Percentiles rank a stretch among this genome's conserved stretches.
phyloP scores from a whole-genome alignment of 2,329 filamentous ascomycete genomes.

The Calonectria leucothoes region DNA sequence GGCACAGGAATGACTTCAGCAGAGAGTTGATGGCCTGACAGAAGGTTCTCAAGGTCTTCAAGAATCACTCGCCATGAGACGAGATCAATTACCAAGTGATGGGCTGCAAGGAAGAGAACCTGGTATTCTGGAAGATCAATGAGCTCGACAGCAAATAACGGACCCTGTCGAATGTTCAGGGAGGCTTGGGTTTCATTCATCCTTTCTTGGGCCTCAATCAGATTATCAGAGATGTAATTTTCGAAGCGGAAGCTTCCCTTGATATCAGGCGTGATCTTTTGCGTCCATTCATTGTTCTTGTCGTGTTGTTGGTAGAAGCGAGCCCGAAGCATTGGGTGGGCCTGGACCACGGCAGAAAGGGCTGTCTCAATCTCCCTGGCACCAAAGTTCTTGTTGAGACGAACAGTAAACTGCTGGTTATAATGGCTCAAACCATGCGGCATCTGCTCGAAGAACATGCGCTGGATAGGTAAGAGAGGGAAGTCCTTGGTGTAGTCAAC shows the following conservation, averaged over 20 bases:
- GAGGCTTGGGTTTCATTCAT: background rate
- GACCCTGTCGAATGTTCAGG: conserved; percentile 19
- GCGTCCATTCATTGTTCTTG: background rate
- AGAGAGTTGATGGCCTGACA: background rate
- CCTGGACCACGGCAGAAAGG: background rate
- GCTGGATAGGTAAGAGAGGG: conserved; percentile 13
- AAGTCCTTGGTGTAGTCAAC: conserved; percentile 3
- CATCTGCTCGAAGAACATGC: background rate
- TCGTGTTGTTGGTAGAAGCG: conserved; percentile 2
- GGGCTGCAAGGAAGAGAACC: conserved; percentile 14
- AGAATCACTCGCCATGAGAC: conserved; percentile 25
- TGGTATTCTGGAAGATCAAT: background rate
- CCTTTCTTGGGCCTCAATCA: background rate
- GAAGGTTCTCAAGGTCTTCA: conserved; percentile 19
- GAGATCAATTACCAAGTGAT: conserved; percentile 28
- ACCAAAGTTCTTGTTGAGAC: background rate
- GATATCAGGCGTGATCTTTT: background rate
- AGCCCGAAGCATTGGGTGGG: conserved; percentile 18
- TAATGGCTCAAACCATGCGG: conserved; percentile 1
- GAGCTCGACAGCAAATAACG: conserved; percentile 10
- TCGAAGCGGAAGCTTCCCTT: background rate
- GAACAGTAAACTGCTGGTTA: conserved; percentile 18
- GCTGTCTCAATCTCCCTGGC: background rate
- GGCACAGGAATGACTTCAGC: background rate
- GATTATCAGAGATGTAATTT: background rate